These are phyloP conservation scores for Eruca vesicaria DNA, from an alignment of 441 rosid genomes.

Conservation along the genomic window DNA sequence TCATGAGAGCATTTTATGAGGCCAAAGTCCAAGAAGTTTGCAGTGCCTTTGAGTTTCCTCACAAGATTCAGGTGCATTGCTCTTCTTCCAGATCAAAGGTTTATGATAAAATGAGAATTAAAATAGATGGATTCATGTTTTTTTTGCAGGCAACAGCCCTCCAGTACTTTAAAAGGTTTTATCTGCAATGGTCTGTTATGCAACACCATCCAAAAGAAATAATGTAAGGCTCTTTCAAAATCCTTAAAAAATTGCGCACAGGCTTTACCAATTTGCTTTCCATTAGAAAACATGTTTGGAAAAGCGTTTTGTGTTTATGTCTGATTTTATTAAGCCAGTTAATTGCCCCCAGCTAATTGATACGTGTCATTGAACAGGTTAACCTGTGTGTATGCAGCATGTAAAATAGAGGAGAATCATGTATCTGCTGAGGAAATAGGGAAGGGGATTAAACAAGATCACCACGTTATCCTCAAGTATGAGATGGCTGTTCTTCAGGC, in stretches of 20 bases:
- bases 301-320: not conserved
- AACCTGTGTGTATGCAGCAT: constrained; percentile 93
- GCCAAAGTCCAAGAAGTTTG: constrained; percentile 93
- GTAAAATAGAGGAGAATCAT: constrained; percentile 97
- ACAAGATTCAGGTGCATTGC: constrained; percentile 82
- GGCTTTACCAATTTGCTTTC: not conserved
- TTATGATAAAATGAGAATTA: not conserved
- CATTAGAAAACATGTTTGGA: not conserved
- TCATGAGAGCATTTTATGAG: constrained; percentile 84
- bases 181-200: constrained; percentile 98
- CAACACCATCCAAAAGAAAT: constrained; percentile 93
- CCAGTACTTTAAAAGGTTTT: constrained; percentile 91
- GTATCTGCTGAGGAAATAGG: constrained; percentile 99
- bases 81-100: not conserved
- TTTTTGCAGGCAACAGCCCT: constrained; percentile 88
- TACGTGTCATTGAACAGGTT: constrained; percentile 53
- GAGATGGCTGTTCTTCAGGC: constrained; percentile 98
- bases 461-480: constrained; percentile 91
- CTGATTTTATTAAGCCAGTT: too few species aligned
- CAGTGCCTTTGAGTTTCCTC: constrained; percentile 90
- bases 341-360: too few species aligned
- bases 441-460: constrained; percentile 96
- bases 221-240: constrained; percentile 53
- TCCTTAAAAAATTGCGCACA: constrained; percentile 2
- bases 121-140: not conserved